phyloP scores from a whole-genome alignment of 805 yeast species.

The Metschnikowia kunwiensis region DNA sequence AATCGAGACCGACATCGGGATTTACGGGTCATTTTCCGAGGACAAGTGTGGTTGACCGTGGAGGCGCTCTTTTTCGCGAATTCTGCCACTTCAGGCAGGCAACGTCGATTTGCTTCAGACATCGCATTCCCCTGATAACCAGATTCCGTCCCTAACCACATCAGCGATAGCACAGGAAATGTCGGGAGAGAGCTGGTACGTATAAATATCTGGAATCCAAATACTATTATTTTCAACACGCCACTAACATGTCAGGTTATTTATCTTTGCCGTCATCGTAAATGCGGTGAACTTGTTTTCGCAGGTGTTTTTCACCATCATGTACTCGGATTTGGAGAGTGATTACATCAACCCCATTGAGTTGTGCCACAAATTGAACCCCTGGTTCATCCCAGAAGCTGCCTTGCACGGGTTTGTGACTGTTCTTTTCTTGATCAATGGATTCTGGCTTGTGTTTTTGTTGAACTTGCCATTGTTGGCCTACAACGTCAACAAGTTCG shows the following conservation, averaged over 20 bases:
- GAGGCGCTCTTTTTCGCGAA: slow-evolving; percentile 5
- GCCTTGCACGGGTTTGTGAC: slow-evolving; percentile 73
- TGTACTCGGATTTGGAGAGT: slow-evolving; percentile 92
- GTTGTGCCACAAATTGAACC: slow-evolving; percentile 88
- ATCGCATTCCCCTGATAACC: slow-evolving; percentile 8
- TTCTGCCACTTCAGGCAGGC: slow-evolving; percentile 7
- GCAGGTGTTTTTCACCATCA: slow-evolving; percentile 92
- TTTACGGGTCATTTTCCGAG: too few species aligned
- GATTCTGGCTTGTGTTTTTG: slow-evolving; percentile 88
- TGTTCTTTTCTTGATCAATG: slow-evolving; percentile 69
- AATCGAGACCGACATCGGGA: background rate
- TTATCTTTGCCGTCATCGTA: slow-evolving; percentile 72
- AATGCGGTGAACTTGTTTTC: slow-evolving; percentile 86
- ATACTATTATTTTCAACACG: background rate
- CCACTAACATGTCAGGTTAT: slow-evolving; percentile 42
- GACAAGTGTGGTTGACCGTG: too few species aligned
- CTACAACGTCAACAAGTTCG: slow-evolving; percentile 75
- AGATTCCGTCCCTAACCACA: background rate
- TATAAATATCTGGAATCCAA: background rate
- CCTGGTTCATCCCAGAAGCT: slow-evolving; percentile 88
- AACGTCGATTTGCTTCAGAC: slow-evolving; percentile 7
- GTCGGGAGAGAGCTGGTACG: slow-evolving; percentile 32
- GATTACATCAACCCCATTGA: slow-evolving; percentile 98
- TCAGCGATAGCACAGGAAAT: slow-evolving; percentile 9
- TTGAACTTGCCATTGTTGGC: slow-evolving; percentile 81